Evolutionary conservation across 2,329 filamentous ascomycete species (phyloP).

Genomic region (Ilyonectria mors-panacis): DNA sequence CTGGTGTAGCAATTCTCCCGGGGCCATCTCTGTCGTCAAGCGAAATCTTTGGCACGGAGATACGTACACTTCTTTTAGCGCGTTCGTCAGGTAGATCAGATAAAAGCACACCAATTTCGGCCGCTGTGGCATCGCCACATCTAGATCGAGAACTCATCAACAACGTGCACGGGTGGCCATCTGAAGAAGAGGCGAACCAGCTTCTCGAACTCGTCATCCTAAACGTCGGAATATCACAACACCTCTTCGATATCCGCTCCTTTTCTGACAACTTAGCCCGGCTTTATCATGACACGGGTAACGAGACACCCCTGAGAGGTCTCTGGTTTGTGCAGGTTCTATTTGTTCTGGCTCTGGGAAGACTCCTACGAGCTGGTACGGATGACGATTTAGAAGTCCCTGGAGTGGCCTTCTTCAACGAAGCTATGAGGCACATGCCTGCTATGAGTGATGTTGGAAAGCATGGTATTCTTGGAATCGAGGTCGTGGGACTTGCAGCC

Average conservation of each 20-base stretch:
- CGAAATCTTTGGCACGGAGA: constrained; percentile 34
- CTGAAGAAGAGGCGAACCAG: constrained; percentile 34
- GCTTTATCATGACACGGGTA: constrained; percentile 18
- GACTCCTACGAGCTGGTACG: constrained; percentile 27
- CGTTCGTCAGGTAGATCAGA: constrained; percentile 22
- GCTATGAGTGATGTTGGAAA: constrained; percentile 27
- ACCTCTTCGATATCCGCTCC: constrained; percentile 31
- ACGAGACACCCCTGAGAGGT: constrained; percentile 8
- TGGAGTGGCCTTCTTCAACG: constrained; percentile 34
- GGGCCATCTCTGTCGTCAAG: constrained; percentile 32
- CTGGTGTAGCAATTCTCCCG: constrained; percentile 15
- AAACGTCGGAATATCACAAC: constrained; percentile 37
- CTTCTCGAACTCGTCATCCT: constrained; percentile 32
- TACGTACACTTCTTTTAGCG: constrained; percentile 25
- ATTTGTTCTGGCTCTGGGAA: constrained; percentile 30
- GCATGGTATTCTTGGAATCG: constrained; percentile 28
- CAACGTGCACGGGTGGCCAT: constrained; percentile 31
- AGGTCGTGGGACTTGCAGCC: constrained; percentile 31
- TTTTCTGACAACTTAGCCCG: constrained; percentile 32
- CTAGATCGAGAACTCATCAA: constrained; percentile 26
- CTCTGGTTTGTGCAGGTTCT: constrained; percentile 36
- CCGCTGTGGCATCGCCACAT: constrained; percentile 13
- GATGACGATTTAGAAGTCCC: constrained; percentile 29
- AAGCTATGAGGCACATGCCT: constrained; percentile 32
- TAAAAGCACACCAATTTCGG: constrained; percentile 19